These are phyloP conservation scores for Penicillium bovifimosum DNA, from an alignment of 495 filamentous ascomycete species.

Conservation along the genomic window DNA sequence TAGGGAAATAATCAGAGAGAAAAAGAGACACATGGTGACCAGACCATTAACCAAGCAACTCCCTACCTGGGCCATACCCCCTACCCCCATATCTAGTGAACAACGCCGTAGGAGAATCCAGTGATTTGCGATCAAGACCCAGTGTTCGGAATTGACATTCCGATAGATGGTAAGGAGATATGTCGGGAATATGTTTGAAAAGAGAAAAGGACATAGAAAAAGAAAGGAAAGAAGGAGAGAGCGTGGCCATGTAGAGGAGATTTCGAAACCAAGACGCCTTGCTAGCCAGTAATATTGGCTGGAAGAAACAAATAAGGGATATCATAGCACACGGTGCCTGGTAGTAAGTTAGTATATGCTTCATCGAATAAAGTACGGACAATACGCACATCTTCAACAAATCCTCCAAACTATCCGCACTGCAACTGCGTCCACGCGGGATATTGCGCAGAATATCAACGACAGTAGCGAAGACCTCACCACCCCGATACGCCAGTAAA, in stretches of 20 bases:
- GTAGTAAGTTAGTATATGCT: not conserved
- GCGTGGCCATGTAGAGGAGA: not conserved
- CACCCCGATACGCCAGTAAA: constrained; percentile 79
- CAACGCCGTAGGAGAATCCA: constrained; percentile 1
- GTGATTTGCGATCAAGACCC: no score
- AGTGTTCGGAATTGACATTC: no score
- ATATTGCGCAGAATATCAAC: constrained; percentile 84
- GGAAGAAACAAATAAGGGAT: constrained; percentile 1
- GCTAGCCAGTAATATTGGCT: constrained; percentile 1
- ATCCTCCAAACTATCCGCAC: constrained; percentile 53
- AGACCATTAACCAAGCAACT: not conserved
- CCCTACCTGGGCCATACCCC: no score
- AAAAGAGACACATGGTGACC: constrained; percentile 6
- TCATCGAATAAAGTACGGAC: not conserved
- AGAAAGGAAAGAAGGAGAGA: no score
- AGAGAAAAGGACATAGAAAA: not conserved
- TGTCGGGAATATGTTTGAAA: not conserved
- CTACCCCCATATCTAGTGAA: not conserved
- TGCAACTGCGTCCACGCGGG: constrained; percentile 58
- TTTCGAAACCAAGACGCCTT: constrained; percentile 10
- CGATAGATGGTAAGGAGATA: not conserved
- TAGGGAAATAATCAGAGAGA: constrained; percentile 7
- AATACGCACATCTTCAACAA: constrained; percentile 53
- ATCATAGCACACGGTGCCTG: constrained; percentile 33
- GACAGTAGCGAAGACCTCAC: constrained; percentile 85